phyloP scores from a whole-genome alignment of 1,284 basidiomycete species.

The Pascua sp. region DNA sequence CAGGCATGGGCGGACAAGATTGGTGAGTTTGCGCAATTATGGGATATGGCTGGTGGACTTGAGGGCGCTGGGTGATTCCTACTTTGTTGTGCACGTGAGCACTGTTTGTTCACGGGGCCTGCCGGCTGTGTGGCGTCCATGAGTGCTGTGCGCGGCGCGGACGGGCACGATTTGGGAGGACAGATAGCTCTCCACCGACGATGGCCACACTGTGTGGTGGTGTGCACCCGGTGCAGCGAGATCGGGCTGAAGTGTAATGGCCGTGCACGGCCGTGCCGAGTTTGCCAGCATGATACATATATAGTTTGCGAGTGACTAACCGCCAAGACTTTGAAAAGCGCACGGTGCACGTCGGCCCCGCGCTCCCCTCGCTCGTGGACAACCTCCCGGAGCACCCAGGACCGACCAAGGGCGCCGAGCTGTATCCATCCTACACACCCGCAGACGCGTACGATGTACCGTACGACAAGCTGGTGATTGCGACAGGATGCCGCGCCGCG shows the following conservation, averaged over 20 bases:
- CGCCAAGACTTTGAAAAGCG: conserved; percentile 62
- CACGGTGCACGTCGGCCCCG: conserved; percentile 51
- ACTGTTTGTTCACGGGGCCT: too few relatives aligned
- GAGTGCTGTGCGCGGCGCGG: too few relatives aligned
- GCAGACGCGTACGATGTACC: conserved; percentile 54
- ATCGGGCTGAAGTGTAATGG: too few relatives aligned
- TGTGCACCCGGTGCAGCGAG: too few relatives aligned
- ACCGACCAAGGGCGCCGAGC: conserved; percentile 29
- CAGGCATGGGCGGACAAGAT: conserved; percentile 51
- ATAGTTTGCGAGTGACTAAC: conserved; percentile 6
- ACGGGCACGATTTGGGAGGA: too few relatives aligned
- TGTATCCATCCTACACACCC: conserved; percentile 39
- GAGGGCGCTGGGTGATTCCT: too few relatives aligned
- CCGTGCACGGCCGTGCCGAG: too few relatives aligned
- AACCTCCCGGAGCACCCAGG: conserved; percentile 9
- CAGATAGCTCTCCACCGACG: too few relatives aligned
- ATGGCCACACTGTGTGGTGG: too few relatives aligned
- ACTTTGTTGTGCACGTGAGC: too few relatives aligned
- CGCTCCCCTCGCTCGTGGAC: conserved; percentile 24
- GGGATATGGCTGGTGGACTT: not conserved
- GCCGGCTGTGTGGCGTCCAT: too few relatives aligned
- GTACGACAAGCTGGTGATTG: conserved; percentile 79
- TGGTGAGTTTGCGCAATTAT: conserved; percentile 22
- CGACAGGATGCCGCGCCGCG: conserved; percentile 78
- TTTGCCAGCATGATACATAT: not conserved